These are phyloP conservation scores for Ascochyta fabae DNA, from an alignment of 2,329 filamentous ascomycete species.

Conservation along the genomic window DNA sequence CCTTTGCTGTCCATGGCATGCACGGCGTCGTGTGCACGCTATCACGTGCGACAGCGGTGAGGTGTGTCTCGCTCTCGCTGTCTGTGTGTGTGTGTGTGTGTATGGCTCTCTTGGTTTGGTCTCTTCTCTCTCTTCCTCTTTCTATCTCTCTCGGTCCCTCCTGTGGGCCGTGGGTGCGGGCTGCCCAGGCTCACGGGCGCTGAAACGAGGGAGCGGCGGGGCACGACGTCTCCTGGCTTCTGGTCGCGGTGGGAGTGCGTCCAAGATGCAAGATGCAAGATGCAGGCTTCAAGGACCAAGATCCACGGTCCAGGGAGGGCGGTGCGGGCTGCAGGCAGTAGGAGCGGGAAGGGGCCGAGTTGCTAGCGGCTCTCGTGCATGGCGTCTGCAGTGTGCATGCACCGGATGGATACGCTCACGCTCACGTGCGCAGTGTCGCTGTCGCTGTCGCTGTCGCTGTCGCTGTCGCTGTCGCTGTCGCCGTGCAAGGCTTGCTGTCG, in stretches of 20 bases:
- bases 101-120: too few relatives aligned
- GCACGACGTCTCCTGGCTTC: slow-evolving; percentile 6
- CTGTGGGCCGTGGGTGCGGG: neutral
- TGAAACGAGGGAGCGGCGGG: slow-evolving; percentile 7
- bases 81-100: too few relatives aligned
- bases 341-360: slow-evolving; percentile 29
- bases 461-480: too few relatives aligned
- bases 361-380: slow-evolving; percentile 16
- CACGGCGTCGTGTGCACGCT: neutral
- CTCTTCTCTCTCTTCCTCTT: neutral
- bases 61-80: too few relatives aligned
- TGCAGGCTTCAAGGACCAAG: too few relatives aligned
- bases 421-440: neutral
- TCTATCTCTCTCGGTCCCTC: neutral
- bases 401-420: neutral
- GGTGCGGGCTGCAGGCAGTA: slow-evolving; percentile 19
- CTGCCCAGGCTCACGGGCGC: neutral
- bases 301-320: slow-evolving; percentile 3
- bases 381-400: neutral
- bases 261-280: too few relatives aligned
- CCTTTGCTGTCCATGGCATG: slow-evolving; percentile 71
- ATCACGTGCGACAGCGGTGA: too few relatives aligned
- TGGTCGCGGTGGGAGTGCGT: neutral
- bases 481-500: too few relatives aligned
- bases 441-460: too few relatives aligned